Evolutionary conservation across 2,329 filamentous ascomycete genomes (phyloP), one percentile per base, ranked within the genome.

Genomic region (Albifimbria verrucaria): DNA sequence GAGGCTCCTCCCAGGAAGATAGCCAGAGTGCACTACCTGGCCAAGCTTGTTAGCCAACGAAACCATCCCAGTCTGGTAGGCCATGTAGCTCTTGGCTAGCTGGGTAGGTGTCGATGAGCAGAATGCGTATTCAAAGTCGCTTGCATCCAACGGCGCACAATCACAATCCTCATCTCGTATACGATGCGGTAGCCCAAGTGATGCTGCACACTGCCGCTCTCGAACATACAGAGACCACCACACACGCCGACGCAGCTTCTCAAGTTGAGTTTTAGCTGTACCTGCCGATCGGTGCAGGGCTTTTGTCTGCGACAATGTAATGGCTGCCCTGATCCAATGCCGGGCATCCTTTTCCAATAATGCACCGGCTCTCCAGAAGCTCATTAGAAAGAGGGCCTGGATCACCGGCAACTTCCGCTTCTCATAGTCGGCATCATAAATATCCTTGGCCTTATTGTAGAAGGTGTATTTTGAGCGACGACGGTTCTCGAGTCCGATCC

Each of bases 141-240:
- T 12, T 12, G 51, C 23, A 36, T 52, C 49, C 1, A 61, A 48
- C 6, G 70, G 65, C 9, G 70, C 68, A 7, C 76, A 65, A 52
- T 79, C 76, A 51, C 77, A 78, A 32, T 79, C 77, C 52, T 78
- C 73, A 25, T 79, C 75, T 7, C 73, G 72, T 28, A 79, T 77
- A 1, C 76, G 67, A 44, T 72, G 72, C 0, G 77, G 77, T 2
- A 79, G 59, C 1, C 77, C 76, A 6, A 75, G 57, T 10, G 75
- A 73, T 2, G 74, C 71, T 1, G 74, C 71, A 22, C 70, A 73
- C 59, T 80, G 77, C 45, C 76, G 71, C 50, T 80, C 77, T 12
- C 76, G 72, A n/a, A 76, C 63, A 52, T 78, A 78, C 9, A 78
- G 66, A 17, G 74, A 72, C 76, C 77, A 79, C 74, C 76, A 79